Conservation (phyloP, 78 protist species). For the Mantamonas sphyraenae region DNA sequence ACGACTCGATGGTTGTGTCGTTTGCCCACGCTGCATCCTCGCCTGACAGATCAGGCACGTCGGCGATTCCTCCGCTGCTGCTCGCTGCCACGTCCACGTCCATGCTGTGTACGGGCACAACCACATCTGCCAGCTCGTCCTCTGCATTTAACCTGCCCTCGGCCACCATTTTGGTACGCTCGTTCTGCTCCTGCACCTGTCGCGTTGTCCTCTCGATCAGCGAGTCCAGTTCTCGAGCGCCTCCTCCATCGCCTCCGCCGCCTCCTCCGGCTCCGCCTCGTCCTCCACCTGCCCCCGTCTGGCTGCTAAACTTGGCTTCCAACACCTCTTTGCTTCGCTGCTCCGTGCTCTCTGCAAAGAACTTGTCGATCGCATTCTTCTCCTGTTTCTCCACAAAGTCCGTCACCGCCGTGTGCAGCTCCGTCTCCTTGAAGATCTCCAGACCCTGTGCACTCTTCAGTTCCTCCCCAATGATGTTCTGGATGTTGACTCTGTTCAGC, state of each 20-base stretch:
- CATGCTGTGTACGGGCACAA: too few relatives aligned
- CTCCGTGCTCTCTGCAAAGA: background rate
- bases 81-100: too few relatives aligned
- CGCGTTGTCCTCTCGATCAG: too few relatives aligned
- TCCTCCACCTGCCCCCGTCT: too few relatives aligned
- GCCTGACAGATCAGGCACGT: too few relatives aligned
- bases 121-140: too few relatives aligned
- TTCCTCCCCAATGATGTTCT: background rate
- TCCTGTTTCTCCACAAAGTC: background rate
- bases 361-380: background rate
- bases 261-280: too few relatives aligned
- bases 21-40: background rate
- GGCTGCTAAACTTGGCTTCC: background rate
- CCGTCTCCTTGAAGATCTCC: background rate
- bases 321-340: background rate
- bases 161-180: background rate
- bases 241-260: too few relatives aligned
- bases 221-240: too few relatives aligned
- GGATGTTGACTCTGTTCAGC: background rate
- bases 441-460: background rate
- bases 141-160: background rate
- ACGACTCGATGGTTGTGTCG: background rate
- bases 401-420: background rate
- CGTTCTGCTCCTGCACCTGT: too few relatives aligned
- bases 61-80: too few relatives aligned